Base-by-base conservation (phyloP, 2,329 filamentous ascomycete genomes). In the Trichocomaceae sp. region DNA sequence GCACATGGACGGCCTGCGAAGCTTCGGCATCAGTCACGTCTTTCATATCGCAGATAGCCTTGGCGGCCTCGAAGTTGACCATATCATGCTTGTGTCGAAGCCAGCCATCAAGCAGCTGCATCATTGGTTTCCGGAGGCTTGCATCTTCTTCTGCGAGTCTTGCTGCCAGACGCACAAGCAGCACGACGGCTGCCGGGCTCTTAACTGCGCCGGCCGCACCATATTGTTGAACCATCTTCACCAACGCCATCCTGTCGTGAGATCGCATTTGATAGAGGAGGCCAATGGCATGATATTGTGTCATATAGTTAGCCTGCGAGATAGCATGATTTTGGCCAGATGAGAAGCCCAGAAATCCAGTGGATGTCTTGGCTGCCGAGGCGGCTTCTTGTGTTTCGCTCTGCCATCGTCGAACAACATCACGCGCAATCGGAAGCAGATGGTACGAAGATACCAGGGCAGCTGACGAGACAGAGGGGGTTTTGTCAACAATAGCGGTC, bases 171-270 rank as follows among this genome's bases (percentile, higher is more conserved):
- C 93, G 83, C 54, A 99, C 93, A 26, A 99, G 81, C 83, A 99
- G 86, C 50, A 99, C 84, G 56, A 91, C 86, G 33, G 91, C 93
- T 57, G 92, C 89, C 19, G 93, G 90, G 73, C 88, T 96, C 83
- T 96, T 97, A 59, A 97, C 86, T 10, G 90, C 90, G 56, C 93
- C 93, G 15, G 90, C 83, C 52, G 86, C 86, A 51, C 90, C 90
- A 70, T 96, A 97, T 72, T 99, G 93, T 77, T 99, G 93, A n/a
- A 99, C 92, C 93, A 99, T 97, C 82, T 99, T 99, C 58, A 97
- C 92, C 64, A 99, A 77, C 20, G 93, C 91, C 93, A 99, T 99
- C 65, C 93, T 85, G 72, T 99, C 93, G 72, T 96, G 91, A 66
- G 87, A 87, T 67, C 93, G 87, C 90, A 97, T 97, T 75, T 97